phyloP scores from a whole-genome alignment of 2,329 filamentous ascomycete genomes.

The Colletotrichum sp. region DNA sequence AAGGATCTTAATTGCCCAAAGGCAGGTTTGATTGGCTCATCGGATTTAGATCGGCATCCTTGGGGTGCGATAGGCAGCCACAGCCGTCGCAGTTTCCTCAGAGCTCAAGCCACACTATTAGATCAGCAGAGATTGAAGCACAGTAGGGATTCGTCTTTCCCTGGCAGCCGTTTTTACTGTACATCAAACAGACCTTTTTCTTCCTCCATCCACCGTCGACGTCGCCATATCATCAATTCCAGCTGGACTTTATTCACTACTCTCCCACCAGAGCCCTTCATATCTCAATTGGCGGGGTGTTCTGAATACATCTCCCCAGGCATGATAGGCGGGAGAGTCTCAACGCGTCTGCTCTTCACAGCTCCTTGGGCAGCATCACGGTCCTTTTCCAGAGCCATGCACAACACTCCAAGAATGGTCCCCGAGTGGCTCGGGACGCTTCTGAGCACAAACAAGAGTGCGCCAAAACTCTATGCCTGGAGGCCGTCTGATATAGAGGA shows the following conservation, averaged over 20 bases:
- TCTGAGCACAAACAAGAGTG: slow-evolving; percentile 22
- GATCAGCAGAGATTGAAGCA: neutral
- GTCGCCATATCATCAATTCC: neutral
- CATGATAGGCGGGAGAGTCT: neutral
- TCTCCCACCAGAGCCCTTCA: neutral
- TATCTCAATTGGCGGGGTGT: neutral
- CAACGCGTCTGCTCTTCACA: neutral
- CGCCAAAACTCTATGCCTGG: slow-evolving; percentile 43
- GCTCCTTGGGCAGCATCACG: neutral
- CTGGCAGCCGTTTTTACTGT: neutral
- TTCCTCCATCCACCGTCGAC: neutral
- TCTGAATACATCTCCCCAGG: neutral
- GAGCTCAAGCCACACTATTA: neutral
- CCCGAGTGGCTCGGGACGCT: slow-evolving; percentile 35
- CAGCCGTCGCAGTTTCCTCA: neutral
- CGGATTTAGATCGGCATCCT: neutral
- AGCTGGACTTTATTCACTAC: neutral
- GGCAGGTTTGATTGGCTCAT: neutral
- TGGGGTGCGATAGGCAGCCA: neutral
- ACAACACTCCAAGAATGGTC: neutral
- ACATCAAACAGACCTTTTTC: neutral
- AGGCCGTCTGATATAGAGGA: slow-evolving; percentile 29
- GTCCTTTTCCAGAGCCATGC: neutral
- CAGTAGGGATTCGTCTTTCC: neutral
- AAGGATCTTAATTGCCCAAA: slow-evolving; percentile 9